A percentile compares a stretch with the other conserved stretches of the same genome.
phyloP scores from a whole-genome alignment of 2,329 filamentous ascomycete genomes.

The Fusarium vanettenii region DNA sequence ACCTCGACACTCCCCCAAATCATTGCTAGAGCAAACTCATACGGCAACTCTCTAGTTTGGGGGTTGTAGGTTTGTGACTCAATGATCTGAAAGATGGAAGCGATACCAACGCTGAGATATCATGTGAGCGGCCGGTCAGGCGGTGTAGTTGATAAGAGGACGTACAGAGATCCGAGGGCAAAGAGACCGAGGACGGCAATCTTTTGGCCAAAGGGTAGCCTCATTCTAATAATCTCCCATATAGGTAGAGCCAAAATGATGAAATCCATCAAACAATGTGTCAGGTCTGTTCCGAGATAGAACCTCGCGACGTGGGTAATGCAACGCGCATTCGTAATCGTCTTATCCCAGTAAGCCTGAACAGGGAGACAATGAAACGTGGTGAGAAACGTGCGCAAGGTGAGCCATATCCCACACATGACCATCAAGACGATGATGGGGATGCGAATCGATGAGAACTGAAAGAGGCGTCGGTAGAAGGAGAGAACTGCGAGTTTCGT shows the following conservation, averaged over 20 bases:
- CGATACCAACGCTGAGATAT: slow-evolving; percentile 16
- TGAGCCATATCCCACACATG: slow-evolving; percentile 41
- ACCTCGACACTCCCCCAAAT: slow-evolving; percentile 29
- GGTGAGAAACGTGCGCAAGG: slow-evolving; percentile 36
- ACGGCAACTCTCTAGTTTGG: slow-evolving; percentile 26
- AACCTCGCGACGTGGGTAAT: slow-evolving; percentile 11
- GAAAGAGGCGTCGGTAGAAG: slow-evolving; percentile 47
- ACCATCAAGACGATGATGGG: slow-evolving; percentile 43
- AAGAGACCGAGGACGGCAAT: slow-evolving; percentile 28
- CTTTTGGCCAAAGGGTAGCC: slow-evolving; percentile 21
- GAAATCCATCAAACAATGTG: slow-evolving; percentile 30
- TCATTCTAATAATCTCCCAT: slow-evolving; percentile 20
- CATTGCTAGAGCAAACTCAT: slow-evolving; percentile 28
- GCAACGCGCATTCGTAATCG: slow-evolving; percentile 12
- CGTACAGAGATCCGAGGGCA: slow-evolving; percentile 27
- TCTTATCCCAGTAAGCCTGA: slow-evolving; percentile 31
- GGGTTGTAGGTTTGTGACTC: slow-evolving; percentile 18
- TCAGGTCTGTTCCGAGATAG: slow-evolving; percentile 28
- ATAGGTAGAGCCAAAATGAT: slow-evolving; percentile 25
- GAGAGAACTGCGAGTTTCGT: slow-evolving; percentile 44
- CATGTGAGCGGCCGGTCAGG: not conserved
- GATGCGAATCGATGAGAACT: slow-evolving; percentile 39
- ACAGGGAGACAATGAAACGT: slow-evolving; percentile 33
- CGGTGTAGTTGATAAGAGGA: accelerated
- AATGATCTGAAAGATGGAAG: slow-evolving; percentile 29